These are phyloP conservation scores for Fusarium aywerte DNA, from an alignment of 2,329 filamentous ascomycete species.

Conservation along the genomic window DNA sequence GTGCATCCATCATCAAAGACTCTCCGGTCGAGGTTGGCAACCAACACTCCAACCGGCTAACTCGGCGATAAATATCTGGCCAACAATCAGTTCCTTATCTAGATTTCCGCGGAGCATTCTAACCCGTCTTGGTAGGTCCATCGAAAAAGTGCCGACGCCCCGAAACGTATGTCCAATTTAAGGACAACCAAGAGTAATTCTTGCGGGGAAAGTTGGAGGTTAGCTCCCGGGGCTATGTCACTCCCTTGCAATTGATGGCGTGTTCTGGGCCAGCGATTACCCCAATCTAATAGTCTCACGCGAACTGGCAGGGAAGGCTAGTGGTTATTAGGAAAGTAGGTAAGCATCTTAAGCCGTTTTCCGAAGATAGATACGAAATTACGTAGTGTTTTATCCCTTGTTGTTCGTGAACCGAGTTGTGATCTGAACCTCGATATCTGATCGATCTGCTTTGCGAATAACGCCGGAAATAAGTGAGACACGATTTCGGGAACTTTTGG, in stretches of 20 bases:
- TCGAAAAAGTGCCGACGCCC: neutral
- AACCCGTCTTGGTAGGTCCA: slow-evolving; percentile 14
- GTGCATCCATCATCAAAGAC: neutral
- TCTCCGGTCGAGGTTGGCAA: neutral
- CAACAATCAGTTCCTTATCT: neutral
- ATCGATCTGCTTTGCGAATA: neutral
- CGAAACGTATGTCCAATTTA: neutral
- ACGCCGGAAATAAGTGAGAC: neutral
- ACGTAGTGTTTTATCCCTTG: neutral
- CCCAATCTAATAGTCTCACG: neutral
- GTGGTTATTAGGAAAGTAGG: neutral
- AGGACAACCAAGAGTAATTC: neutral
- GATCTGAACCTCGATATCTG: neutral
- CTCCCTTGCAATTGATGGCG: slow-evolving; percentile 8
- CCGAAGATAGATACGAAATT: slow-evolving; percentile 13
- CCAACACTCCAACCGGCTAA: slow-evolving; percentile 9
- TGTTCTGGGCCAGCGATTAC: neutral
- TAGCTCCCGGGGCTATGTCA: slow-evolving; percentile 8
- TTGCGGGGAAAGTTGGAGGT: slow-evolving; percentile 1
- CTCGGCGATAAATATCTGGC: slow-evolving; percentile 6
- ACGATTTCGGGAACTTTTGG: slow-evolving; percentile 11
- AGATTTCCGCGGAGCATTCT: slow-evolving; percentile 1
- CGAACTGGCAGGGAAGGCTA: neutral
- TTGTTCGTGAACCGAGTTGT: neutral
- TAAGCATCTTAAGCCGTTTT: slow-evolving; percentile 2